Evolutionary conservation across 108 stramenopile genomes (phyloP), one percentile per base, ranked within the genome.

Genomic region (Licmophora abbreviata): DNA sequence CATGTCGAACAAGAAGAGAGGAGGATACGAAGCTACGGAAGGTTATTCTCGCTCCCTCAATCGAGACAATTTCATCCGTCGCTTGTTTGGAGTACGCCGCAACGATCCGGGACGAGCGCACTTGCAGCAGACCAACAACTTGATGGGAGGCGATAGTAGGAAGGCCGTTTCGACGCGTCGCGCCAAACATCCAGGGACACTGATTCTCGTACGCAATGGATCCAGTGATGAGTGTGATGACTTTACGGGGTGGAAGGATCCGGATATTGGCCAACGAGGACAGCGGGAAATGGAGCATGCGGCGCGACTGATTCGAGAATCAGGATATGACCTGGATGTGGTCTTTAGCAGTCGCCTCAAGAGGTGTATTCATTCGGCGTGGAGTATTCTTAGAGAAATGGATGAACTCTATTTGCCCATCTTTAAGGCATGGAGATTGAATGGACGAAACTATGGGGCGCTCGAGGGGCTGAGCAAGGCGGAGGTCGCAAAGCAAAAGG

Each of bases 401-500:
- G 75, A 85, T 48, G 63, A 79, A 64, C 79, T 93, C 2, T 83
- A 95, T 75, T 60, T 88, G 18, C 96, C 96, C 4, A 83, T 93
- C 1, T 83, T 85, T 51, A 88, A 90, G 59, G 69, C 73, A 32
- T 97, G 94, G 93, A 81, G 94, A 26, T 66, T 97, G 29, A 97
- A 97, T 61, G 95, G 93, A 54, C 65, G 95, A 7, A 66, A 80
- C 69, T 97, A 97, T 58, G 96, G 96, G 9, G 86, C 90, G 0
- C 53, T 97, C 41, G 81, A 79, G 14, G 96, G 96, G 20, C 68
- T 81, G 47, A 64, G 74, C 53, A 97, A 97, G 51, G 72, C 67
- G 12, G 77, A 85, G 44, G 85, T 86, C 6, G 96, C 94, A 0
- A 63, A 83, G 35, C 35, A 48, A 46, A 65, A 84, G 38, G 96